Conservation (phyloP, 495 filamentous ascomycete species). For the Annulohypoxylon bovei region DNA sequence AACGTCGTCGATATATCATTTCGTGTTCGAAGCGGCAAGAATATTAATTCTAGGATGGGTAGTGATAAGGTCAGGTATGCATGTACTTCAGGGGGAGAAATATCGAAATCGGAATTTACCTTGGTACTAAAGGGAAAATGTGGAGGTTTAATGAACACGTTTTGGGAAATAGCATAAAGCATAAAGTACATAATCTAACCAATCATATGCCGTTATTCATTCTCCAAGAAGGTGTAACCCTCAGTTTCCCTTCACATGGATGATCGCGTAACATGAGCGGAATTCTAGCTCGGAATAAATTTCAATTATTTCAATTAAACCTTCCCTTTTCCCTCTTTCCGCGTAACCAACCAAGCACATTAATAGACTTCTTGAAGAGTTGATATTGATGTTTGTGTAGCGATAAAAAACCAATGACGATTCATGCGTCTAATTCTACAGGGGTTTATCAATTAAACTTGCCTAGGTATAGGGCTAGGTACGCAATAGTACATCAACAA, state of each 20-base stretch:
- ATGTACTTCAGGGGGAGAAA: neutral
- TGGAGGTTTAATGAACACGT: slow-evolving; percentile 36
- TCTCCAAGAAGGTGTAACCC: neutral
- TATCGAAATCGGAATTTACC: neutral
- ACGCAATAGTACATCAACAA: slow-evolving; percentile 17
- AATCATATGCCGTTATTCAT: neutral
- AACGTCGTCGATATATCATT: neutral
- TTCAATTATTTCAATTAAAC: neutral
- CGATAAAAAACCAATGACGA: slow-evolving; percentile 17
- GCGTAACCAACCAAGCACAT: too few species aligned
- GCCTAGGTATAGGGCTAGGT: neutral
- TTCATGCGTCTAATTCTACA: neutral
- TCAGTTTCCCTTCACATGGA: neutral
- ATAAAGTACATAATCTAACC: slow-evolving; percentile 9
- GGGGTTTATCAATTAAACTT: neutral
- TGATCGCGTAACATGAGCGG: slow-evolving; percentile 2
- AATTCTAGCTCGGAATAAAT: neutral
- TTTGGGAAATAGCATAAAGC: slow-evolving; percentile 29
- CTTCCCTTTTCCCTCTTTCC: neutral
- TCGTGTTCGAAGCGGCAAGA: neutral
- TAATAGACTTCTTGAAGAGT: slow-evolving; percentile 3
- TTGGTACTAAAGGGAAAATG: slow-evolving; percentile 11
- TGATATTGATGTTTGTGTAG: slow-evolving; percentile 9
- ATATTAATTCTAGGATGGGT: neutral
- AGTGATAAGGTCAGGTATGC: neutral